These are phyloP conservation scores for Symbiodinium natans DNA, from an alignment of 73 alveolate genomes.

Conservation along the genomic window DNA sequence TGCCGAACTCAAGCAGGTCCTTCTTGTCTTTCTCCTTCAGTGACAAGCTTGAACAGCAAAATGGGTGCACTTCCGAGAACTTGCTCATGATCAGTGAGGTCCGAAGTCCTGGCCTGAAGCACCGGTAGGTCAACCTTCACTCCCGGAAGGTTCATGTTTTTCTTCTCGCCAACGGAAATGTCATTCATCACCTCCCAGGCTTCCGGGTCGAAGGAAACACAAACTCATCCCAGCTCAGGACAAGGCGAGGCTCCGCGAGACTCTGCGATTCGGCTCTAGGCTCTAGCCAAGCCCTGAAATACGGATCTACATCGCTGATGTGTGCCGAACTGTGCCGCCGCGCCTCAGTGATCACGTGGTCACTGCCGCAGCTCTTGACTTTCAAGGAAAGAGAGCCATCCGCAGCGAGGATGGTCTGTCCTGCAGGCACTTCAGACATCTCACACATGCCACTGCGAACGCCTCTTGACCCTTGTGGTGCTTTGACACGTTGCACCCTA, in stretches of 20 bases:
- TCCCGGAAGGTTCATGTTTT: slow-evolving; percentile 98
- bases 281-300: too few relatives aligned
- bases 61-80: background rate
- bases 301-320: too few relatives aligned
- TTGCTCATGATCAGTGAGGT: background rate
- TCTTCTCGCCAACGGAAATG: slow-evolving; percentile 97
- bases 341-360: slow-evolving; percentile 93
- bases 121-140: slow-evolving; percentile 98
- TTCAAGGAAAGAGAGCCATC: slow-evolving; percentile 97
- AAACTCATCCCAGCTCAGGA: too few relatives aligned
- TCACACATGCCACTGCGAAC: background rate
- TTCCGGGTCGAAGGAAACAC: too few relatives aligned
- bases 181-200: slow-evolving; percentile 95
- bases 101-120: slow-evolving; percentile 23
- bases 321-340: too few relatives aligned
- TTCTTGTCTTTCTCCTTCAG: slow-evolving; percentile 98
- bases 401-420: slow-evolving; percentile 96
- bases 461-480: background rate
- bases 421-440: background rate
- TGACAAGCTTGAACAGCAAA: background rate
- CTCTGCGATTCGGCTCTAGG: too few relatives aligned
- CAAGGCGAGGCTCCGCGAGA: too few relatives aligned
- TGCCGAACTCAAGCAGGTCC: slow-evolving; percentile 99
- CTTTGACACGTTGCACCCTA: background rate
- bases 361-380: slow-evolving; percentile 96